These are phyloP conservation scores for Myriosclerotinia duriaeana DNA, from an alignment of 2,329 filamentous ascomycete genomes.

Conservation along the genomic window DNA sequence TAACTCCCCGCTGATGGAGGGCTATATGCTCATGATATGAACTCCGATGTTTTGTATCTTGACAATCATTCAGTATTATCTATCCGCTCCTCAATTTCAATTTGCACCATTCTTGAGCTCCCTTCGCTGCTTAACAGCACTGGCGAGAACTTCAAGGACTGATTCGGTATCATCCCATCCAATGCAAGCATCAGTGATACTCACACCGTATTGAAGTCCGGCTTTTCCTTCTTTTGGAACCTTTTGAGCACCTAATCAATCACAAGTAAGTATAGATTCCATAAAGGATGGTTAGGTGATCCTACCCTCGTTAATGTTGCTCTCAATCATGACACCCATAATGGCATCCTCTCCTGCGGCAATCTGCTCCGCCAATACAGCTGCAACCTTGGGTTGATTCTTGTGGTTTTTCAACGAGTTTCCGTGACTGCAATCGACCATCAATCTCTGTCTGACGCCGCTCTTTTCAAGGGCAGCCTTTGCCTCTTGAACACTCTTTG, in stretches of 20 bases:
- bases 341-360: constrained; percentile 76
- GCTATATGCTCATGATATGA: not conserved
- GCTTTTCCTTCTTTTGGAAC: constrained; percentile 82
- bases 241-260: constrained; percentile 74
- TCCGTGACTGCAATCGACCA: constrained; percentile 98
- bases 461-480: constrained; percentile 77
- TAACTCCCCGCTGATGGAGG: constrained; percentile 13
- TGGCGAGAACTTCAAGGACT: constrained; percentile 74
- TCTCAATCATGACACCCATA: constrained; percentile 99
- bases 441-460: constrained; percentile 72
- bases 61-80: too few relatives aligned
- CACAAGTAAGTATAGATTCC: constrained; percentile 16
- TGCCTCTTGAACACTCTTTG: constrained; percentile 77
- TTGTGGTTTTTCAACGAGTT: constrained; percentile 95
- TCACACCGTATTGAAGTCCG: constrained; percentile 88
- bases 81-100: constrained; percentile 9
- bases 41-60: not conserved
- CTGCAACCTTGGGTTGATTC: constrained; percentile 94
- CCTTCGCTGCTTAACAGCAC: constrained; percentile 74
- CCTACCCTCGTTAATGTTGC: constrained; percentile 87
- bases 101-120: constrained; percentile 41
- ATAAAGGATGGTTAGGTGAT: not conserved
- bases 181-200: constrained; percentile 97
- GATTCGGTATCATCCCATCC: constrained; percentile 85
- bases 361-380: constrained; percentile 79